Conservation (phyloP, 2,329 filamentous ascomycete genomes). For the Botrytis galanthina region DNA sequence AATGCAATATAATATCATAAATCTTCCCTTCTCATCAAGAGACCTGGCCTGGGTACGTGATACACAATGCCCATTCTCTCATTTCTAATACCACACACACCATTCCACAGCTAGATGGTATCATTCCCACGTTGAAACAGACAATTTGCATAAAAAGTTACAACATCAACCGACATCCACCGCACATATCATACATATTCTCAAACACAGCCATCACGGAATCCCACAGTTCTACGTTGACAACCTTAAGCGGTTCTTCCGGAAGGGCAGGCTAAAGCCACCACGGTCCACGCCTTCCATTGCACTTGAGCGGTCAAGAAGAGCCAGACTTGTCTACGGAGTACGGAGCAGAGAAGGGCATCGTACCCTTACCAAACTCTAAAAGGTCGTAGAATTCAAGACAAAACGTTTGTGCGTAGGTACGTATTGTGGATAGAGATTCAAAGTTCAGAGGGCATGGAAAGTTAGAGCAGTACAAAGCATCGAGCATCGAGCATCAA, state of each 20-base stretch:
- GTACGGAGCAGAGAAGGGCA: not conserved
- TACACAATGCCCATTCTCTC: not conserved
- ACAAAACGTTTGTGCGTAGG: conserved; percentile 10
- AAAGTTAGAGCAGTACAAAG: not conserved
- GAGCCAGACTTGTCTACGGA: conserved; percentile 3
- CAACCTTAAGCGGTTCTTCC: not conserved
- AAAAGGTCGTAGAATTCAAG: not conserved
- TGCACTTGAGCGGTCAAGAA: conserved; percentile 22
- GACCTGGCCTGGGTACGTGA: not conserved
- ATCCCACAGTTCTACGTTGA: not conserved
- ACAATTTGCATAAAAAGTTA: not conserved
- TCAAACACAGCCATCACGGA: not conserved
- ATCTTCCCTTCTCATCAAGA: not conserved
- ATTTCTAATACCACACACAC: not conserved
- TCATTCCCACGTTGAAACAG: not conserved
- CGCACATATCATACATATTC: not conserved
- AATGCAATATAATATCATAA: not conserved
- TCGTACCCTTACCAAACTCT: not conserved
- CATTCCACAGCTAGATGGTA: not conserved
- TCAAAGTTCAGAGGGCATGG: not conserved
- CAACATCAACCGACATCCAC: not conserved
- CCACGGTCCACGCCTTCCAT: conserved; percentile 9
- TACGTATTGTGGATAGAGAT: not conserved
- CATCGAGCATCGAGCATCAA: not conserved
- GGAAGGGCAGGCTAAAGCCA: not conserved